Percentiles rank a stretch among this genome's conserved stretches.
phyloP scores from a whole-genome alignment of 306 rosid genomes.

The Geum urbanum region DNA sequence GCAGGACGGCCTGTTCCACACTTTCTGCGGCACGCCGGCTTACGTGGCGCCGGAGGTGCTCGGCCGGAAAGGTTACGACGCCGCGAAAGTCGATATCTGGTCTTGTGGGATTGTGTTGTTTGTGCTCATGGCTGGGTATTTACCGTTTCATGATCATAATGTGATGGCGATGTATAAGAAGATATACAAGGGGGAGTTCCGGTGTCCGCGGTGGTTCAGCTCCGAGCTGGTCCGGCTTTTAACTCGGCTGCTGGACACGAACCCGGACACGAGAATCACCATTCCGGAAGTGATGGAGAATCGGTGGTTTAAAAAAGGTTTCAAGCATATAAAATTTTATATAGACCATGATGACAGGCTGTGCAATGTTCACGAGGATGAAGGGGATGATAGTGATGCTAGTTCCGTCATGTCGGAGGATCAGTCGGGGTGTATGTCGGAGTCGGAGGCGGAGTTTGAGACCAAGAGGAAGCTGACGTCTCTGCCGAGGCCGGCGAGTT shows the following conservation, averaged over 20 bases:
- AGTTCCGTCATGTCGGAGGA: slow-evolving; percentile 56
- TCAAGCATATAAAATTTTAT: slow-evolving; percentile 76
- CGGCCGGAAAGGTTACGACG: slow-evolving; percentile 77
- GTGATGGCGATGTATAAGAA: slow-evolving; percentile 90
- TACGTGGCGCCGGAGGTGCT: slow-evolving; percentile 94
- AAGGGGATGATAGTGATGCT: slow-evolving; percentile 22
- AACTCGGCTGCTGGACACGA: slow-evolving; percentile 52
- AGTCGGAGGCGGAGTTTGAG: slow-evolving; percentile 38
- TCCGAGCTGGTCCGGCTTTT: slow-evolving; percentile 55
- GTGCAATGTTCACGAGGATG: slow-evolving; percentile 50
- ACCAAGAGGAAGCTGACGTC: slow-evolving; percentile 21
- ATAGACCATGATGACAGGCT: slow-evolving; percentile 72
- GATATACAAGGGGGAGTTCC: slow-evolving; percentile 76
- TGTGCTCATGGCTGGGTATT: slow-evolving; percentile 86
- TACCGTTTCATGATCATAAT: slow-evolving; percentile 88
- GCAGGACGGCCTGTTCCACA: slow-evolving; percentile 86
- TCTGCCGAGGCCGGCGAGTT: slow-evolving; percentile 62
- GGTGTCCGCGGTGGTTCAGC: slow-evolving; percentile 85
- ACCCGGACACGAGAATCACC: slow-evolving; percentile 62
- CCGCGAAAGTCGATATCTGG: slow-evolving; percentile 86
- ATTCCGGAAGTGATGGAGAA: slow-evolving; percentile 85
- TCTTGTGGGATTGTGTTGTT: slow-evolving; percentile 84
- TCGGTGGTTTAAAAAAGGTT: slow-evolving; percentile 85
- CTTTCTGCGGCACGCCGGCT: slow-evolving; percentile 95
- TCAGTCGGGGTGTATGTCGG: slow-evolving; percentile 32